A percentile compares a stretch with the other conserved stretches of the same genome.
Conservation (phyloP, 2,329 filamentous ascomycete genomes). For the Aspergillus neoniger region DNA sequence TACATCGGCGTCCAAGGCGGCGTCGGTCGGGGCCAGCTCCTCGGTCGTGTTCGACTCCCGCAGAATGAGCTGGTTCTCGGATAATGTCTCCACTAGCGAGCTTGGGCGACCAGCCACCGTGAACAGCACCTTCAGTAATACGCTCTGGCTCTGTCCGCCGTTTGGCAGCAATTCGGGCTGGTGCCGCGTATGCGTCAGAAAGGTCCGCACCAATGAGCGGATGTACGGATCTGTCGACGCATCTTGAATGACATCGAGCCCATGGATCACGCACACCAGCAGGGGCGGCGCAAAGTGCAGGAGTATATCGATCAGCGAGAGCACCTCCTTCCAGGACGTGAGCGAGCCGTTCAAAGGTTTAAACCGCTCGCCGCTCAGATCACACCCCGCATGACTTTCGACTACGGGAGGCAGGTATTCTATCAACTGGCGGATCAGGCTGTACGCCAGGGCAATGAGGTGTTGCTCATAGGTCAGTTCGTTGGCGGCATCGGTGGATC, state of each 20-base stretch:
- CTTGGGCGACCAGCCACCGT: slow-evolving; percentile 35
- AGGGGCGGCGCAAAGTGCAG: slow-evolving; percentile 39
- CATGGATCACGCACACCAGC: slow-evolving; percentile 40
- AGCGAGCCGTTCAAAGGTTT: slow-evolving; percentile 37
- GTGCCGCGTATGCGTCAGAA: slow-evolving; percentile 37
- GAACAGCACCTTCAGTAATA: slow-evolving; percentile 40
- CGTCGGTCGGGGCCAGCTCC: slow-evolving; percentile 23
- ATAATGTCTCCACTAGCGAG: slow-evolving; percentile 35
- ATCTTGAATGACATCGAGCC: slow-evolving; percentile 37
- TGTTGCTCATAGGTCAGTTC: slow-evolving; percentile 34
- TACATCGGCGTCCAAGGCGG: slow-evolving; percentile 29
- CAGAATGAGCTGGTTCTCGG: slow-evolving; percentile 35
- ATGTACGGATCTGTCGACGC: slow-evolving; percentile 36
- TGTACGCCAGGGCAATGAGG: slow-evolving; percentile 41
- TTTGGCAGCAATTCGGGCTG: slow-evolving; percentile 19
- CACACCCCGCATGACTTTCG: slow-evolving; percentile 36
- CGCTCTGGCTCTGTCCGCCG: slow-evolving; percentile 24
- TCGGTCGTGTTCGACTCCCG: slow-evolving; percentile 28
- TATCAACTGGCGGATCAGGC: slow-evolving; percentile 42
- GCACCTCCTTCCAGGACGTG: slow-evolving; percentile 37
- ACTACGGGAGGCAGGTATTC: slow-evolving; percentile 39
- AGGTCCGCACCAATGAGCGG: slow-evolving; percentile 34
- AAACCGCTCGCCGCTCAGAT: slow-evolving; percentile 40
- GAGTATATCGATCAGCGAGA: slow-evolving; percentile 39
- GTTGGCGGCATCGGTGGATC: slow-evolving; percentile 23